Percentiles rank a stretch among this genome's conserved stretches.
phyloP scores from a whole-genome alignment of 2,329 filamentous ascomycete species.

The Diaporthe citri region DNA sequence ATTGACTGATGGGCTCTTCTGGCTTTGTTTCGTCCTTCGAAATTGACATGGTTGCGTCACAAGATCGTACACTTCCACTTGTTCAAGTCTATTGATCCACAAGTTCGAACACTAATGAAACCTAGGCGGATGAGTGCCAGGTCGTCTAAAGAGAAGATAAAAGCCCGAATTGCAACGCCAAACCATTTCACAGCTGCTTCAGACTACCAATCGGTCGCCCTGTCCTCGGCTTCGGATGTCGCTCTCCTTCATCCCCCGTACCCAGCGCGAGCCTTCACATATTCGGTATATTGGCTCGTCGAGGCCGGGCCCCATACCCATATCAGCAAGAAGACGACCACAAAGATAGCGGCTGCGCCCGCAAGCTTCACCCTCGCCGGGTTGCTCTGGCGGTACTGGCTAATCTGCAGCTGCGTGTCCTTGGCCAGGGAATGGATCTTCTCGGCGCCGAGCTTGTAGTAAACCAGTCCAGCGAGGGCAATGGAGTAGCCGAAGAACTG shows the following conservation, averaged over 20 bases:
- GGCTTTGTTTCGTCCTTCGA: too few species aligned
- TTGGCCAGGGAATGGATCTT: conserved; percentile 38
- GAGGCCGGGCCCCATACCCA: conserved; percentile 36
- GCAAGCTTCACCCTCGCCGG: conserved; percentile 35
- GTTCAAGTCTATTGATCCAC: neutral
- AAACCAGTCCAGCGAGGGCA: conserved; percentile 55
- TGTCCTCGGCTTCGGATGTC: neutral
- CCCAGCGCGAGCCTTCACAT: conserved; percentile 30
- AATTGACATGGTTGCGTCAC: too few species aligned
- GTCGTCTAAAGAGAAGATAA: neutral
- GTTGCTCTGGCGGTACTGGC: conserved; percentile 39
- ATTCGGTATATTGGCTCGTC: conserved; percentile 28
- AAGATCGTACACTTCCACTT: neutral
- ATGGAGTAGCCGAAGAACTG: conserved; percentile 80
- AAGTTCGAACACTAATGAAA: neutral
- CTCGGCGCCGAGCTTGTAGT: conserved; percentile 45
- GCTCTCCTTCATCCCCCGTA: neutral
- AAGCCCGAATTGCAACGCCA: neutral
- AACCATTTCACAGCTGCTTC: neutral
- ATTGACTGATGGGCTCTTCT: too few species aligned
- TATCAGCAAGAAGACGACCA: conserved; percentile 23
- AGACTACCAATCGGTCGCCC: neutral
- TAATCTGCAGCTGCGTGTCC: conserved; percentile 38
- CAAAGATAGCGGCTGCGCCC: conserved; percentile 27
- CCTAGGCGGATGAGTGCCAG: neutral